Percentiles rank a stretch among this genome's conserved stretches.
Conservation (phyloP, 139 green algal genomes). For the Tetraselmis chui region DNA sequence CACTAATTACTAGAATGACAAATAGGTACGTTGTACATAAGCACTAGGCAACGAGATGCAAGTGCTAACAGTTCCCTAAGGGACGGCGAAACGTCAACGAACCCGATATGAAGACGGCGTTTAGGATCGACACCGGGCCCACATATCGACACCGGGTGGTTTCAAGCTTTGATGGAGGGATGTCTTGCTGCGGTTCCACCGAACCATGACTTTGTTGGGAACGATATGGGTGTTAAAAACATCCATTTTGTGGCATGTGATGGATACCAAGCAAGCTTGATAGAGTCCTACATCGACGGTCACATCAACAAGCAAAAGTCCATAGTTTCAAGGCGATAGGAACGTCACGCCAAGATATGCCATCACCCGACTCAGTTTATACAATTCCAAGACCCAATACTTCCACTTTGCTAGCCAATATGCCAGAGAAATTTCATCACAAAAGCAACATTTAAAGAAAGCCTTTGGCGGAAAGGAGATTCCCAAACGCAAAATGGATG, state of each 20-base stretch:
- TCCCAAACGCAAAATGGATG: background rate
- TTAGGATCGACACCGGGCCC: no score
- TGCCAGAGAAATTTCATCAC: background rate
- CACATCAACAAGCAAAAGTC: background rate
- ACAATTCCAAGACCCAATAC: background rate
- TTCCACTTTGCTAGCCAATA: background rate
- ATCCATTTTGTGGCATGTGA: background rate
- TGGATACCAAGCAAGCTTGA: background rate
- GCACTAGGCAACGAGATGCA: no score
- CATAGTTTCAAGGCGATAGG: background rate
- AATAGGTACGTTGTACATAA: no score
- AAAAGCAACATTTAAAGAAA: background rate
- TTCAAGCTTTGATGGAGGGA: background rate
- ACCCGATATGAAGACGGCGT: no score
- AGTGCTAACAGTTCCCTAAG: no score
- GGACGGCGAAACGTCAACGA: no score
- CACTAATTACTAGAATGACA: no score
- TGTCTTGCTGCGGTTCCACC: background rate
- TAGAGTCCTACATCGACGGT: background rate
- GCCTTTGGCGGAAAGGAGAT: background rate
- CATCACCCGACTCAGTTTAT: background rate
- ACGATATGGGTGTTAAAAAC: background rate
- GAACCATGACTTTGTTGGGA: background rate
- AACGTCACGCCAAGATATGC: background rate
- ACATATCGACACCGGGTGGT: no score